A percentile compares a stretch with the other conserved stretches of the same genome.
Conservation (phyloP, 2,329 filamentous ascomycete species). For the Seiridium unicorne region DNA sequence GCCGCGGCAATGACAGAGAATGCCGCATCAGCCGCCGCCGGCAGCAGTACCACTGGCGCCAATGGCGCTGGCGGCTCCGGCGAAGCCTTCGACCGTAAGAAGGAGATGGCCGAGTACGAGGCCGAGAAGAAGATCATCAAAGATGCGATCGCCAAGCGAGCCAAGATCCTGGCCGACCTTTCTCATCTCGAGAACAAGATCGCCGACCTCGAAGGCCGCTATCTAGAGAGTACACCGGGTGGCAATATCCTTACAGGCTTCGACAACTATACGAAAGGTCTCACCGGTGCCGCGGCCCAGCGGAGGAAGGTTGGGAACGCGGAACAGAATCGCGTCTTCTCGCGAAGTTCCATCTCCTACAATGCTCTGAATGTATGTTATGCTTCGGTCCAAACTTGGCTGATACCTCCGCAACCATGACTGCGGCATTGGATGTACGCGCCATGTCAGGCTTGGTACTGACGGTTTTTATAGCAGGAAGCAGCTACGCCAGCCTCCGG, state of each 20-base stretch:
- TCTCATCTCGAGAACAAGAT: slow-evolving; percentile 75
- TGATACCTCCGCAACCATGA: too few relatives aligned
- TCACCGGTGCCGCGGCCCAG: slow-evolving; percentile 59
- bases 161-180: slow-evolving; percentile 35
- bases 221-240: slow-evolving; percentile 83
- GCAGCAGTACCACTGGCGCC: slow-evolving; percentile 13
- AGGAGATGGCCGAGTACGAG: slow-evolving; percentile 40
- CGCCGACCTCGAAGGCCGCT: slow-evolving; percentile 76
- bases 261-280: slow-evolving; percentile 96
- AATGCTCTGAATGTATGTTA: slow-evolving; percentile 40
- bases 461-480: slow-evolving; percentile 29
- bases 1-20: slow-evolving; percentile 44
- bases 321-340: slow-evolving; percentile 75
- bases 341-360: slow-evolving; percentile 62
- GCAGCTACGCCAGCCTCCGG: slow-evolving; percentile 41
- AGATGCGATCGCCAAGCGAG: slow-evolving; percentile 43
- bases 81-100: slow-evolving; percentile 8
- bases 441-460: neutral
- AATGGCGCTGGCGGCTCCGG: neutral
- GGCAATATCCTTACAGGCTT: slow-evolving; percentile 98
- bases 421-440: too few relatives aligned
- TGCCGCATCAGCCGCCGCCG: slow-evolving; percentile 28
- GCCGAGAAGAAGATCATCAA: slow-evolving; percentile 48
- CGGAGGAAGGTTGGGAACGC: slow-evolving; percentile 63
- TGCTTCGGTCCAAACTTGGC: neutral